Conservation (phyloP, 306 rosid species). For the Malus fusca region DNA sequence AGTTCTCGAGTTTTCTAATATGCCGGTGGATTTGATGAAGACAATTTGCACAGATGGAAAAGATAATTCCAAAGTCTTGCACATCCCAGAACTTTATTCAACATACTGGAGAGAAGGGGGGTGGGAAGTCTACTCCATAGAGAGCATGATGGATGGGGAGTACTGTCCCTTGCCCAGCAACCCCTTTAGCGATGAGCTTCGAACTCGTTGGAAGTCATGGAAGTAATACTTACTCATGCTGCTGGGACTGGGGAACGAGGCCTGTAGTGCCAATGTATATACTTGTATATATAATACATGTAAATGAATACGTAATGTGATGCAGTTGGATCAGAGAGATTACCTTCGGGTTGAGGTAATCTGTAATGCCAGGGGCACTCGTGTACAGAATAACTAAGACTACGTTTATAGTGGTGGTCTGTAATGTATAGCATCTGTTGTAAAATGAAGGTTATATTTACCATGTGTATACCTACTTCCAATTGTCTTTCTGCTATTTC, state of each 20-base stretch:
- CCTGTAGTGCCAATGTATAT: neutral
- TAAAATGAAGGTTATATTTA: neutral
- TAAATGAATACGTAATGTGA: neutral
- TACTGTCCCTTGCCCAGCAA: constrained; percentile 26
- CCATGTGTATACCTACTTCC: no score
- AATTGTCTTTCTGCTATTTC: no score
- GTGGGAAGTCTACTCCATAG: constrained; percentile 23
- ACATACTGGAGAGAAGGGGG: constrained; percentile 30
- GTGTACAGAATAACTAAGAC: no score
- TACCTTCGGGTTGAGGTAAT: neutral
- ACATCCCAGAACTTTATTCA: constrained; percentile 24
- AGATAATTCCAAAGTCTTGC: constrained; percentile 11
- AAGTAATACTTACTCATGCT: neutral
- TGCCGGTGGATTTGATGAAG: constrained; percentile 21
- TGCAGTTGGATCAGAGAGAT: neutral
- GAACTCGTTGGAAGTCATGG: constrained; percentile 20
- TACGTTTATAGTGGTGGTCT: neutral
- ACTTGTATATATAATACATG: neutral
- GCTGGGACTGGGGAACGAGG: neutral
- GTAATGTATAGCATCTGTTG: neutral
- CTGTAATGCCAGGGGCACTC: no score
- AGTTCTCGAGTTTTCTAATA: constrained; percentile 23
- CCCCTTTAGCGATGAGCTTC: neutral
- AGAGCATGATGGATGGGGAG: constrained; percentile 25
- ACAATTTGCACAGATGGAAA: constrained; percentile 16